phyloP scores from a whole-genome alignment of 2,329 filamentous ascomycete genomes.

The Trichoderma sp. region DNA sequence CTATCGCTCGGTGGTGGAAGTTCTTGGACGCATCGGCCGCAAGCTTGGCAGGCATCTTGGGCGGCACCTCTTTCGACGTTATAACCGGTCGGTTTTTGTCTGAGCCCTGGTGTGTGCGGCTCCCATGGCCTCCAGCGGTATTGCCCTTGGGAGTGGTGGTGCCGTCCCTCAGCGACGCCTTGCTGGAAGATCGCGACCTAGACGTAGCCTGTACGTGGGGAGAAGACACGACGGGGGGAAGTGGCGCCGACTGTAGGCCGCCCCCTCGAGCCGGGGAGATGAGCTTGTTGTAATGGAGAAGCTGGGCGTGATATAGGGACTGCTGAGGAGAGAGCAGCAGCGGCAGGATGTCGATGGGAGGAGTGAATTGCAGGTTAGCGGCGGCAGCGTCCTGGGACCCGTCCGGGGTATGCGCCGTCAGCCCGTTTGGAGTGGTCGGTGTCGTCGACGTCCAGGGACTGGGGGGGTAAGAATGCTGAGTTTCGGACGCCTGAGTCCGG shows the following conservation, averaged over 20 bases:
- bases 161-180: constrained; percentile 57
- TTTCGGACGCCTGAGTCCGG: constrained; percentile 42
- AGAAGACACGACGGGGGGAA: constrained; percentile 57
- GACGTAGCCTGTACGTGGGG: constrained; percentile 58
- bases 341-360: constrained; percentile 57
- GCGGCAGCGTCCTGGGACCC: constrained; percentile 36
- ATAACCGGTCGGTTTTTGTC: constrained; percentile 65
- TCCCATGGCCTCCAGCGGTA: constrained; percentile 64
- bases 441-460: constrained; percentile 37
- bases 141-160: constrained; percentile 48
- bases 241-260: constrained; percentile 57
- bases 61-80: constrained; percentile 56
- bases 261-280: constrained; percentile 58
- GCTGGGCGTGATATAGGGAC: constrained; percentile 61
- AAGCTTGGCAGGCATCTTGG: constrained; percentile 55
- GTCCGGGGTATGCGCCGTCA: constrained; percentile 35
- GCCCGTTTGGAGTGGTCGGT: constrained; percentile 33
- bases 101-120: constrained; percentile 57
- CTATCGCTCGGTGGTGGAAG: constrained; percentile 35
- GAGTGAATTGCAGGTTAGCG: constrained; percentile 39
- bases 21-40: constrained; percentile 37
- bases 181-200: constrained; percentile 61
- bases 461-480: constrained; percentile 43
- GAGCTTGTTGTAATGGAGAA: constrained; percentile 67
- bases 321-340: constrained; percentile 62